Conservation (phyloP, 1,284 basidiomycete genomes). For the Tilletia setariae region DNA sequence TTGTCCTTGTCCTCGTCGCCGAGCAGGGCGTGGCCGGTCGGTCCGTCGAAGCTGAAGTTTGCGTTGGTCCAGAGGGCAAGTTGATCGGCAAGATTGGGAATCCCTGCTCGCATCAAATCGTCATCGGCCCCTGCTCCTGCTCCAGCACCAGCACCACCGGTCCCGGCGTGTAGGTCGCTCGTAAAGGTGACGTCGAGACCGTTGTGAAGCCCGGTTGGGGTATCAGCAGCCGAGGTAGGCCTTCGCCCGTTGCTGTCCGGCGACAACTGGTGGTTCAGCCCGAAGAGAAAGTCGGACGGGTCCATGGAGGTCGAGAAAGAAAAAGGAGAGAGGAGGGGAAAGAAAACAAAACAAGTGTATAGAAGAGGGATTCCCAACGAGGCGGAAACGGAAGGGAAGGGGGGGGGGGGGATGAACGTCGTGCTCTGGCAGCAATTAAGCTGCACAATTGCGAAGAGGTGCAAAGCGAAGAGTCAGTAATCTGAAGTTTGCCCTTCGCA, state of each 20-base stretch:
- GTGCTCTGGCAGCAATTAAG: background rate
- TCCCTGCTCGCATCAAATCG: slow-evolving; percentile 3
- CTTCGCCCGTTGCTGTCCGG: slow-evolving; percentile 12
- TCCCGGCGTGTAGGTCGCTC: background rate
- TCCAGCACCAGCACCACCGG: background rate
- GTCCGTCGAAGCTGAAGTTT: slow-evolving; percentile 53
- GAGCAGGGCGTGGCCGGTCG: slow-evolving; percentile 51
- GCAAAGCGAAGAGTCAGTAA: background rate
- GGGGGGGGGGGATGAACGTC: background rate
- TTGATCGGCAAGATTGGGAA: slow-evolving; percentile 48
- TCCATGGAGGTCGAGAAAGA: slow-evolving; percentile 2
- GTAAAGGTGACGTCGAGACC: slow-evolving; percentile 12
- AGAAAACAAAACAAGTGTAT: too few species aligned
- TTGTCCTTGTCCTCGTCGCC: slow-evolving; percentile 50
- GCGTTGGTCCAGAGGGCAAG: slow-evolving; percentile 53
- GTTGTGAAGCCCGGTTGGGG: slow-evolving; percentile 10
- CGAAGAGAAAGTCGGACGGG: slow-evolving; percentile 16
- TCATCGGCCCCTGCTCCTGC: background rate
- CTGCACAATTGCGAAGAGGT: background rate
- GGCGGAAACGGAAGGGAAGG: background rate
- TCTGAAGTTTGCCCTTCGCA: background rate
- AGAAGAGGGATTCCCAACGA: too few species aligned
- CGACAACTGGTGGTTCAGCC: slow-evolving; percentile 17
- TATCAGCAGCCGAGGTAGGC: background rate
- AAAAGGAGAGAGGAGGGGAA: background rate